phyloP scores from a whole-genome alignment of 208 protist genomes.

The Leishmania martiniquensis region DNA sequence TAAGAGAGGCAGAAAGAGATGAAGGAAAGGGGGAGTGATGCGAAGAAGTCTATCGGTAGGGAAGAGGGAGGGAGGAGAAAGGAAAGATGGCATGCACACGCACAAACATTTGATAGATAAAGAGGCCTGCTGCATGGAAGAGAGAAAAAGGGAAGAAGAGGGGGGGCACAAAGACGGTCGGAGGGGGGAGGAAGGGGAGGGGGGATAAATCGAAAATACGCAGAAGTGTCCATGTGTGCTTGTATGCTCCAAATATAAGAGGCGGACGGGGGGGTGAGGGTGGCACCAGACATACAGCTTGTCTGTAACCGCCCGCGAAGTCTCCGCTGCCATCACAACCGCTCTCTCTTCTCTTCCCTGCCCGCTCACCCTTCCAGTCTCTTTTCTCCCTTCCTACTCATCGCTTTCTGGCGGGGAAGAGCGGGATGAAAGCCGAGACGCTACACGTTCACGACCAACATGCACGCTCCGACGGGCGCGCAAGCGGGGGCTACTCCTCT shows the following conservation, averaged over 20 bases:
- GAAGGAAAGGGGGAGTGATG: not conserved
- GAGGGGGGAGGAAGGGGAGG: not conserved
- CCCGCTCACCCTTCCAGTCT: not conserved
- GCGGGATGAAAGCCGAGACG: not conserved
- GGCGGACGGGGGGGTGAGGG: not conserved
- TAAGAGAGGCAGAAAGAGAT: not conserved
- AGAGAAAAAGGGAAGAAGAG: not conserved
- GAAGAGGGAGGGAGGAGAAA: not conserved
- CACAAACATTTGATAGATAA: not conserved
- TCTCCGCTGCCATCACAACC: not conserved
- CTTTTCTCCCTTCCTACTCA: not conserved
- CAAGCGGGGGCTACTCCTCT: not conserved
- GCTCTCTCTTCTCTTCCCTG: not conserved
- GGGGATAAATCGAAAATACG: not conserved
- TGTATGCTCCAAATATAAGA: not conserved
- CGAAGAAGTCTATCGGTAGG: not conserved
- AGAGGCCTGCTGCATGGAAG: not conserved
- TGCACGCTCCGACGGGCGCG: not conserved
- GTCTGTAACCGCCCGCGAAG: not conserved
- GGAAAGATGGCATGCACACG: not conserved
- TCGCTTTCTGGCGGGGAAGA: not conserved
- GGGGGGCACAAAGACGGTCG: not conserved
- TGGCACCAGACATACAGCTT: not conserved
- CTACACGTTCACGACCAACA: not conserved
- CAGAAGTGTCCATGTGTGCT: not conserved